phyloP scores from a whole-genome alignment of 129 eudicot genomes.

The Oenanthe sinensis region DNA sequence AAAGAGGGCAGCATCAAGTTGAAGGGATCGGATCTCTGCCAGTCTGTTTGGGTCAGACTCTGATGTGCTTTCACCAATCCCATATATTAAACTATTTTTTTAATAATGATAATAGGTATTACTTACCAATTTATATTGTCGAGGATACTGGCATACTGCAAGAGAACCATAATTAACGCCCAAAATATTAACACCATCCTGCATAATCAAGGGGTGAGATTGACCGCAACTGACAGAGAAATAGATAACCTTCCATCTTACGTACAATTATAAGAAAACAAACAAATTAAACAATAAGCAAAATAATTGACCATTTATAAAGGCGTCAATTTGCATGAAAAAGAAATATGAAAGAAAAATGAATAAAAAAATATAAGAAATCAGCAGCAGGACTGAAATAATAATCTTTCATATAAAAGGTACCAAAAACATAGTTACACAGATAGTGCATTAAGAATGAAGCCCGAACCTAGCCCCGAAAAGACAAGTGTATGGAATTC shows the following conservation, averaged over 20 bases:
- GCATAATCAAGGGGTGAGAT: neutral
- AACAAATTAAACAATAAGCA: neutral
- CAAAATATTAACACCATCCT: conserved; percentile 83
- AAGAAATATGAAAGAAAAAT: neutral
- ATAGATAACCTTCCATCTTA: neutral
- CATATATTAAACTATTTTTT: neutral
- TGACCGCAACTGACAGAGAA: neutral
- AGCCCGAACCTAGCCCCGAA: neutral
- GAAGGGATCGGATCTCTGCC: neutral
- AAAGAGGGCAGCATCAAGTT: neutral
- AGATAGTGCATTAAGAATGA: neutral
- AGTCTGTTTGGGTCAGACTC: neutral
- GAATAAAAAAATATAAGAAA: neutral
- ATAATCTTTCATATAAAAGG: neutral
- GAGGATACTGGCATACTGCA: conserved; percentile 81
- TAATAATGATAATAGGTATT: neutral
- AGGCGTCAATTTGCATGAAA: neutral
- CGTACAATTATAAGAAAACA: neutral
- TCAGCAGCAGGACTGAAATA: neutral
- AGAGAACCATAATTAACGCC: conserved; percentile 86
- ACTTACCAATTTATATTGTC: conserved; percentile 60
- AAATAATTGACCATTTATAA: neutral
- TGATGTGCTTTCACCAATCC: neutral
- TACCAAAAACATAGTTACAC: neutral
- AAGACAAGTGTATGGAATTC: neutral